Base-by-base conservation (phyloP, 2,329 filamentous ascomycete genomes). In the Calonectria leucothoes region DNA sequence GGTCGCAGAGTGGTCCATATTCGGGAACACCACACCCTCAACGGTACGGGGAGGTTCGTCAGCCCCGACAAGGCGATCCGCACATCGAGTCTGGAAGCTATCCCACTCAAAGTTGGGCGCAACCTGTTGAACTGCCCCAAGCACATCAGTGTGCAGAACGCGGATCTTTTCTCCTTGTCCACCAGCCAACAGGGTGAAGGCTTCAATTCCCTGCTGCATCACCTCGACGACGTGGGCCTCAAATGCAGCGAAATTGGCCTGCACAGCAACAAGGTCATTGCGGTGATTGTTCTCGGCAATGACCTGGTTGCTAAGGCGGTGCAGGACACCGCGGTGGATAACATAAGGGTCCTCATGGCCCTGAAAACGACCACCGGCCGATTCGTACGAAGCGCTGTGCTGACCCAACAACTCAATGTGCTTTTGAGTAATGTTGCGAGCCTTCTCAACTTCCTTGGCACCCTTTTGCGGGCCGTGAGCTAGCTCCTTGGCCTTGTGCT, bases 271-370 rank as follows among this genome's bases (percentile, higher is more conserved):
- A 71, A 98, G 90, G 82, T 99, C 97, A 82, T 98, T 95, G 76
- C 93, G 92, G 86, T 97, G 96, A 88, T 96, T 97, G 89, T 99
- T 99, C 88, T 99, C 97, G 82, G 98, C 95, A 59, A 95, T 88
- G 42, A 98, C 91, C 87, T 99, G 97, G 87, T 94, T 96, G 89
- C 95, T 93, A 69, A 99, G 88, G 52, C 95, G 93, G 86, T 98
- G 91, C 76, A 94, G 86, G 71, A 98, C 92, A 73, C 94, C 94
- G 37, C 96, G 93, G 80, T 93, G 91, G 57, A 98, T 84, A 70
- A 98, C 90, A 82, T 98, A 99, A 6, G 97, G 97, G 83, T 99
- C 97, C 39, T 98, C 92, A 15, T 87, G 82, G 2, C 94, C 91
- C 52, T 91, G 90, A 79, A 96, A 86, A 81, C 91, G 94, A 73